Base-by-base conservation (phyloP, 2,329 filamentous ascomycete genomes). In the Trichoderma asperellum region DNA sequence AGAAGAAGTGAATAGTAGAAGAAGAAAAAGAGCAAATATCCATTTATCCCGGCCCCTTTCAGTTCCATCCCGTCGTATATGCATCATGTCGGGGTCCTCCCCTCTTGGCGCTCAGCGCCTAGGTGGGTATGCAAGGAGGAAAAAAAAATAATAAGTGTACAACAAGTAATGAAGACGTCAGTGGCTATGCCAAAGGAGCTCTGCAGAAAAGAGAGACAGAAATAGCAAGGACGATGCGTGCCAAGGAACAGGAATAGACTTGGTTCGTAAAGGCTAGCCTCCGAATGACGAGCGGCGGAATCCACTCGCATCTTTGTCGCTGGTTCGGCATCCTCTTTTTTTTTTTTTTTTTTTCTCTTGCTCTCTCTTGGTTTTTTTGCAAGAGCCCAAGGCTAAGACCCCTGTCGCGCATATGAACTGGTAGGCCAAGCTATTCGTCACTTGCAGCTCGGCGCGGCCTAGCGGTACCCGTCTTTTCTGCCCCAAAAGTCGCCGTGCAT, bases 81-180 rank as follows among this genome's bases (percentile, higher is more conserved):
- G 65, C 55, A 61, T 57, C 29, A 12, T n/a, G 16, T 35, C 16
- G 37, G 37, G 35, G 40, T n/a, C 32, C 61, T 11, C n/a, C n/a
- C 37, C 40, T 37, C 55, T 56, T 53, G 58, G 59, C 66, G 66
- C 66, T 40, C 66, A 68, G 58, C 66, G 66, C 66, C 10, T 58
- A 16, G 16, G 40, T 43, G 18, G 40, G 37, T 43, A 53, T 68
- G 49, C 35, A 47, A 58, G 18, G 34, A 34, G 32, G 57, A 12
- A 18, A 18, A 47, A 24, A 53, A 34, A 37, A 64, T 6, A 3
- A 29, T 24, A 35, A 7, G 56, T n/a, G 32, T 47, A 29, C 53
- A 32, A 21, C 62, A 60, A 52, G 64, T 60, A 68, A 59, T 61
- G 29, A 55, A 68, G 57, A 68, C 66, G 66, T 68, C 66, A 68